phyloP scores from a whole-genome alignment of 176 grass and related monocot species.

The Saccharum spontaneum region DNA sequence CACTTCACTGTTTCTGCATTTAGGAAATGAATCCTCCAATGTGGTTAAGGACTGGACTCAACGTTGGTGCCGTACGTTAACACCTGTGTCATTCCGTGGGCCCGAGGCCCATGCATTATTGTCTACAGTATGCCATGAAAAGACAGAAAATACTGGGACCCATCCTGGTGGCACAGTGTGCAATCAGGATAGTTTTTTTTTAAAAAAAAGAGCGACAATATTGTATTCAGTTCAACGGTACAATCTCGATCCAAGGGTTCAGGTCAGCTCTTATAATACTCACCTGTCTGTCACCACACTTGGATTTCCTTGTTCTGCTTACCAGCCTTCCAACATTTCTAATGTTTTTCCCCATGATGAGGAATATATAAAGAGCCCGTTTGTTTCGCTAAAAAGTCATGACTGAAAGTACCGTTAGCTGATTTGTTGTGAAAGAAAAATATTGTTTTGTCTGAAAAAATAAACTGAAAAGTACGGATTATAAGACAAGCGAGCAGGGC shows the following conservation, averaged over 20 bases:
- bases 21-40: not conserved
- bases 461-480: too few relatives aligned
- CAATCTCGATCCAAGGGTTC: not conserved
- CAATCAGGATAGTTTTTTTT: not conserved
- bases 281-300: not conserved
- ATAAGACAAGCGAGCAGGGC: too few relatives aligned
- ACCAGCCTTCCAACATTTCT: not conserved
- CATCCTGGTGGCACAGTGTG: not conserved
- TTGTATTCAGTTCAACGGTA: not conserved
- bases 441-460: too few relatives aligned
- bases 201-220: not conserved
- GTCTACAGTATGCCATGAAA: not conserved
- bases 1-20: not conserved
- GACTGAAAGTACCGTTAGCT: too few relatives aligned
- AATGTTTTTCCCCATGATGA: not conserved
- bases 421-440: too few relatives aligned
- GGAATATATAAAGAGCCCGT: not conserved
- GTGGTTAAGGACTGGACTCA: not conserved
- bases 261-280: constrained; percentile 6
- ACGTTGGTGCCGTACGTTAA: not conserved
- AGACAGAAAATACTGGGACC: not conserved
- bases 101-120: not conserved
- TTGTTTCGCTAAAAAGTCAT: too few relatives aligned
- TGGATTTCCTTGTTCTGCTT: not conserved
- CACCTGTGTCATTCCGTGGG: constrained; percentile 10